Evolutionary conservation across 129 eudicot genomes (phyloP).

Genomic region (Lonicera japonica): DNA sequence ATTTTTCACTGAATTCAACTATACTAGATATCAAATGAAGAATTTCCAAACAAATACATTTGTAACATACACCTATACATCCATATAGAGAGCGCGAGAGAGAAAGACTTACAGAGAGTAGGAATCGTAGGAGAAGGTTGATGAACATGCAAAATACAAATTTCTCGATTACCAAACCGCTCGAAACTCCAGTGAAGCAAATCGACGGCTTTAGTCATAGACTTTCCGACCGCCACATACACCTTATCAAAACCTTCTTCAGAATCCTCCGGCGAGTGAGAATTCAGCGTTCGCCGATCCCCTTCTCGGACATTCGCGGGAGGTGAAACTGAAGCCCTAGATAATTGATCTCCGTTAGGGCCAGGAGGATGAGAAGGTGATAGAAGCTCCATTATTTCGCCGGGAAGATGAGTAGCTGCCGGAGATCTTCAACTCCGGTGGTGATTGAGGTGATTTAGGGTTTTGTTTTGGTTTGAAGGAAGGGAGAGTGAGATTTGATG

Average conservation of each 20-base stretch:
- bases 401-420: background rate
- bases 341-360: constrained; percentile 17
- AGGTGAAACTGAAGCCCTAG: constrained; percentile 43
- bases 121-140: constrained; percentile 79
- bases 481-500: no score
- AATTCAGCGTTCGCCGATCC: constrained; percentile 19
- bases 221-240: constrained; percentile 74
- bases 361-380: constrained; percentile 20
- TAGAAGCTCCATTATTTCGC: constrained; percentile 35
- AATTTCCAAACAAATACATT: constrained; percentile 1
- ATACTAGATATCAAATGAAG: constrained; percentile 1
- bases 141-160: constrained; percentile 77
- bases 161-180: constrained; percentile 35
- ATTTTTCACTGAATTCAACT: constrained; percentile 1
- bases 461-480: no score
- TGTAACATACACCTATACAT: background rate
- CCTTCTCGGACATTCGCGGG: constrained; percentile 33
- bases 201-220: constrained; percentile 42
- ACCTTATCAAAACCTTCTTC: constrained; percentile 31
- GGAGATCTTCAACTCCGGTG: background rate
- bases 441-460: no score
- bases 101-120: constrained; percentile 52
- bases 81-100: background rate
- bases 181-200: constrained; percentile 61
- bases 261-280: constrained; percentile 10